Evolutionary conservation across 148 eudicot genomes (phyloP).

Genomic region (Chenopodium berlandieri): DNA sequence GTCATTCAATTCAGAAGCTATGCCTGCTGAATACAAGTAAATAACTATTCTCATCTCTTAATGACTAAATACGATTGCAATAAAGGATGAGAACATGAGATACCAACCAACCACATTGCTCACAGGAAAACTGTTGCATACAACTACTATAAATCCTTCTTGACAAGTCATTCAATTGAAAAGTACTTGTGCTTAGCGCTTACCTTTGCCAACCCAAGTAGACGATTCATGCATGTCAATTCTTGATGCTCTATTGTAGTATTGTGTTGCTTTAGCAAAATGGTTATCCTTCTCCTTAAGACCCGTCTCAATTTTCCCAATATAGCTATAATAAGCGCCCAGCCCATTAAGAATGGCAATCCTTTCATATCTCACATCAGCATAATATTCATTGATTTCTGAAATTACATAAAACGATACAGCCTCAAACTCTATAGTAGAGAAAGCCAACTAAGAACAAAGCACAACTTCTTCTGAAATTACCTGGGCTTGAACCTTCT

Average conservation of each 20-base stretch:
- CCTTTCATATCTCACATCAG: constrained; percentile 90
- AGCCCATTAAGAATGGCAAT: constrained; percentile 93
- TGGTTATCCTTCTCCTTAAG: constrained; percentile 73
- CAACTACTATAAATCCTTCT: neutral
- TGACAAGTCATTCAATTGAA: neutral
- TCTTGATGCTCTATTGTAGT: constrained; percentile 87
- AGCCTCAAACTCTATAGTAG: neutral
- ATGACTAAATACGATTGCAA: neutral
- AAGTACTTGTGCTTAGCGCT: constrained; percentile 4
- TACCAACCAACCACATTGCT: neutral
- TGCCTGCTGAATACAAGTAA: neutral
- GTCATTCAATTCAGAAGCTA: no score
- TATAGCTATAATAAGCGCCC: constrained; percentile 84
- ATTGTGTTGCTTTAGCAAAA: constrained; percentile 67
- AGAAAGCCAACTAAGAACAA: neutral
- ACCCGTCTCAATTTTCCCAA: constrained; percentile 81
- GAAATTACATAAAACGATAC: constrained; percentile 32
- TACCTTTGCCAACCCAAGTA: constrained; percentile 98
- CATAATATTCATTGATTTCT: constrained; percentile 91
- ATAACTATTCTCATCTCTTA: neutral
- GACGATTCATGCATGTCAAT: constrained; percentile 96
- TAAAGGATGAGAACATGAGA: neutral
- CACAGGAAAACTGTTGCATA: neutral
- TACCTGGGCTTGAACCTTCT: constrained; percentile 96
- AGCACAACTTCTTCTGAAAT: neutral